phyloP scores from a whole-genome alignment of 768 basidiomycete genomes.

The Leccinum pellstonianum region DNA sequence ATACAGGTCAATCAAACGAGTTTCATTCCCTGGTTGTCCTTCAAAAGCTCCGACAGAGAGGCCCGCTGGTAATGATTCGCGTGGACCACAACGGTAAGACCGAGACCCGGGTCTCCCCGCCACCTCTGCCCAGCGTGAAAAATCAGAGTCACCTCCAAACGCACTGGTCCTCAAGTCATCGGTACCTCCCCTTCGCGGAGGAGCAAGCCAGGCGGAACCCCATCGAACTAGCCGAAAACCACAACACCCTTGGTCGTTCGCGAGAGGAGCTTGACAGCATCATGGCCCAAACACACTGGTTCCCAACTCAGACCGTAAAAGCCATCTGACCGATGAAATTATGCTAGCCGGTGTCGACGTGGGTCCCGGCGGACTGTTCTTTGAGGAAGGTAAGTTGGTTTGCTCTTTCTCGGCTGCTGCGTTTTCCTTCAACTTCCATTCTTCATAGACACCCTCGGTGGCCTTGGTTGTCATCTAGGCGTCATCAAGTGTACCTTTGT shows the following conservation, averaged over 20 bases:
- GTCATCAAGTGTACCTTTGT: slow-evolving; percentile 55
- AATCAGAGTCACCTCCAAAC: too few species aligned
- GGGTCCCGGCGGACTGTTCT: slow-evolving; percentile 44
- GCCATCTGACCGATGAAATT: background rate
- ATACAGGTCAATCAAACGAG: slow-evolving; percentile 21
- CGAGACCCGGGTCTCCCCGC: too few species aligned
- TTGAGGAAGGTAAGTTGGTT: slow-evolving; percentile 43
- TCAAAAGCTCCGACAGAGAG: slow-evolving; percentile 19
- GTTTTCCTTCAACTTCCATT: slow-evolving; percentile 8
- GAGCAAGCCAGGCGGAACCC: too few species aligned
- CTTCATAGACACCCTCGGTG: slow-evolving; percentile 37
- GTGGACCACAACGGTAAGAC: slow-evolving; percentile 32
- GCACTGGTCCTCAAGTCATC: too few species aligned
- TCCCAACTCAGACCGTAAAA: background rate
- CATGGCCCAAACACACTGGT: too few species aligned
- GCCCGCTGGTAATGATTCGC: slow-evolving; percentile 10
- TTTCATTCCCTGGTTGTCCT: background rate
- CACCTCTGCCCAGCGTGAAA: too few species aligned
- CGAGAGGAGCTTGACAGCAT: too few species aligned
- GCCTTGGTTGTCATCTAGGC: slow-evolving; percentile 55
- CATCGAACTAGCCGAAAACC: too few species aligned
- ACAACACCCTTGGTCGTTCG: too few species aligned
- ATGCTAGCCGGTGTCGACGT: slow-evolving; percentile 13
- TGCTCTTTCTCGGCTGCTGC: background rate
- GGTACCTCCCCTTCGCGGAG: too few species aligned